Percentiles rank a stretch among this genome's conserved stretches.
Conservation (phyloP, 345 rosid genomes). For the Brassica rapa region DNA sequence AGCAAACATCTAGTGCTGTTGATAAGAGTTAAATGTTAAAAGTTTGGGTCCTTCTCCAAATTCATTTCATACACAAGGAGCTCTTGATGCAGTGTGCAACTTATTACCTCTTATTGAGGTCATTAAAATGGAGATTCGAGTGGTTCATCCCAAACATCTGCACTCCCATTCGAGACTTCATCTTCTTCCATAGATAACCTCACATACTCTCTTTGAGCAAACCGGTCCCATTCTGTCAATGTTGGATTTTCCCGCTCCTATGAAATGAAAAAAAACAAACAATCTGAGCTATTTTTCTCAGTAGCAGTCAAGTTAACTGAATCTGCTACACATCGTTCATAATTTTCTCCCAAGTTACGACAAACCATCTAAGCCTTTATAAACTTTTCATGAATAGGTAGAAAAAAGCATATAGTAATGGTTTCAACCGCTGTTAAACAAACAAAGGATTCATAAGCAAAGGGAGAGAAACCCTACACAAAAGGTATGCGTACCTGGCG, state of each 20-base stretch:
- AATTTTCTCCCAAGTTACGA: not conserved
- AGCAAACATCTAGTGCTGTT: not conserved
- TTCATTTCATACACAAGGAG: not conserved
- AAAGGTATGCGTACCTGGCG: conserved; percentile 58
- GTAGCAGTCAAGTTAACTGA: not conserved
- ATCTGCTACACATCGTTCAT: not conserved
- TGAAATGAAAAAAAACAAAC: not conserved
- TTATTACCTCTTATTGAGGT: conserved; percentile 21
- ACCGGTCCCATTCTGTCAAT: conserved; percentile 77
- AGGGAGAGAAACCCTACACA: not conserved
- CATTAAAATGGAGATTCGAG: conserved; percentile 64
- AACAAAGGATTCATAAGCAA: not conserved
- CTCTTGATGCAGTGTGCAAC: not conserved
- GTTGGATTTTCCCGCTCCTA: conserved; percentile 72
- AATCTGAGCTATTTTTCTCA: not conserved
- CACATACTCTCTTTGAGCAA: conserved; percentile 70
- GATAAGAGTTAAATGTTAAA: not conserved
- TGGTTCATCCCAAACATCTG: conserved; percentile 72
- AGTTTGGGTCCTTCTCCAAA: not conserved
- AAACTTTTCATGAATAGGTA: not conserved
- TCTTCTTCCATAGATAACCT: conserved; percentile 81
- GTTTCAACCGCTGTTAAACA: not conserved
- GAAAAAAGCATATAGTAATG: not conserved
- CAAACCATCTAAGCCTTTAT: not conserved
- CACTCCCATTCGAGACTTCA: conserved; percentile 76